phyloP scores from a whole-genome alignment of 441 rosid genomes.

The Eutrema salsugineum region DNA sequence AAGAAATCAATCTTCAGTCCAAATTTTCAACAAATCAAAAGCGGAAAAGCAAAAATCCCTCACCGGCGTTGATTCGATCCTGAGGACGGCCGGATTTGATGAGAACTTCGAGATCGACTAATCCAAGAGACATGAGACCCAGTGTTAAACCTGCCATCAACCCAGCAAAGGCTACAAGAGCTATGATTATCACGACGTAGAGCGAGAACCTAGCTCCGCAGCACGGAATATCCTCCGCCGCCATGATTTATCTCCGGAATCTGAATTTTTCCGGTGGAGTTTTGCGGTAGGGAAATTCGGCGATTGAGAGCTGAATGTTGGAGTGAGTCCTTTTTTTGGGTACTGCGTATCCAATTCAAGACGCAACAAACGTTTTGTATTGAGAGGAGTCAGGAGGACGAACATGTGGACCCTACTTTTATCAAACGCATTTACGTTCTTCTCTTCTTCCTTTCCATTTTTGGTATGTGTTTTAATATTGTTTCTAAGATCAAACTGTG shows the following conservation, averaged over 20 bases:
- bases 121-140: conserved; percentile 93
- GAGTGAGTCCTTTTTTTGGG: neutral
- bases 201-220: conserved; percentile 50
- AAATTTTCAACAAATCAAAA: neutral
- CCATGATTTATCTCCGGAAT: neutral
- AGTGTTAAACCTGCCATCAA: conserved; percentile 95
- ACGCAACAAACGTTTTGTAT: neutral
- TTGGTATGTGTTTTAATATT: neutral
- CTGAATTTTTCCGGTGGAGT: neutral
- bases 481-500: neutral
- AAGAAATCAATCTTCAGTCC: neutral
- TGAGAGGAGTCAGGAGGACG: too few relatives aligned
- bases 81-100: conserved; percentile 89
- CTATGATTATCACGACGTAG: conserved; percentile 44
- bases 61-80: conserved; percentile 83
- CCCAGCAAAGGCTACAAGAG: conserved; percentile 81
- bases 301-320: neutral
- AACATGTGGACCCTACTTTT: too few relatives aligned
- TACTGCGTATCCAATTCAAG: neutral
- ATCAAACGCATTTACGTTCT: neutral
- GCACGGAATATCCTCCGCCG: conserved; percentile 38
- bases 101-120: conserved; percentile 97
- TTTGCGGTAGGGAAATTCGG: neutral
- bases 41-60: neutral
- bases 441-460: neutral